These are phyloP conservation scores for Penicillium parvum DNA, from an alignment of 495 filamentous ascomycete species.

Conservation along the genomic window DNA sequence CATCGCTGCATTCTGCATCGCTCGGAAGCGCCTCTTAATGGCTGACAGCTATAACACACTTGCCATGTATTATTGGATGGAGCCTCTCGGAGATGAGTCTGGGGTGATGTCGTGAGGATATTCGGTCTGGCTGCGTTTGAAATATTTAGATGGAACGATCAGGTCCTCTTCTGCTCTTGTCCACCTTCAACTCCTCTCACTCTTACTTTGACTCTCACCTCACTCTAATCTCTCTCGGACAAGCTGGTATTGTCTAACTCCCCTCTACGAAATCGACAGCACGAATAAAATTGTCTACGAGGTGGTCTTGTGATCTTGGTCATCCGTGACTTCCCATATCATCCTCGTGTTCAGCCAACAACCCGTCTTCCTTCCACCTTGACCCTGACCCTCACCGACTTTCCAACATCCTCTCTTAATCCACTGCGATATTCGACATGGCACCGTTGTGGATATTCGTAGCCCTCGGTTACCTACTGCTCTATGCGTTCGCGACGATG, in stretches of 20 bases:
- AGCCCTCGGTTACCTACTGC: conserved; percentile 36
- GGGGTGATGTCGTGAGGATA: background rate
- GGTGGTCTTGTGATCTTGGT: too few relatives aligned
- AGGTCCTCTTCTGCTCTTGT: background rate
- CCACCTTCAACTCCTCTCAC: too few relatives aligned
- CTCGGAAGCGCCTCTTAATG: conserved; percentile 9
- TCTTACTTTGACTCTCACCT: too few relatives aligned
- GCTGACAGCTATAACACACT: conserved; percentile 4
- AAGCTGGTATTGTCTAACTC: conserved; percentile 11
- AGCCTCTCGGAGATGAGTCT: conserved; percentile 16
- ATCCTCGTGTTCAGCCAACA: background rate
- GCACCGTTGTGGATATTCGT: conserved; percentile 36
- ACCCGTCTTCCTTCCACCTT: background rate
- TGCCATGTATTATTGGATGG: conserved; percentile 23
- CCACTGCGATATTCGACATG: conserved; percentile 18
- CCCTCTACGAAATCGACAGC: background rate
- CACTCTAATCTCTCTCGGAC: background rate
- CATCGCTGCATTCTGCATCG: conserved; percentile 9
- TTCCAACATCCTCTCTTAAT: background rate
- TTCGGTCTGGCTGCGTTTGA: conserved; percentile 22
- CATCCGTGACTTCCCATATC: background rate
- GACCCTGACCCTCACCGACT: conserved; percentile 8
- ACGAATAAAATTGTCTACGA: too few relatives aligned
- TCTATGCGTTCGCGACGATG: conserved; percentile 39
- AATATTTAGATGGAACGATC: conserved; percentile 3